A percentile compares a stretch with the other conserved stretches of the same genome.
Conservation (phyloP, 2,329 filamentous ascomycete genomes). For the Thielaviopsis punctulata region DNA sequence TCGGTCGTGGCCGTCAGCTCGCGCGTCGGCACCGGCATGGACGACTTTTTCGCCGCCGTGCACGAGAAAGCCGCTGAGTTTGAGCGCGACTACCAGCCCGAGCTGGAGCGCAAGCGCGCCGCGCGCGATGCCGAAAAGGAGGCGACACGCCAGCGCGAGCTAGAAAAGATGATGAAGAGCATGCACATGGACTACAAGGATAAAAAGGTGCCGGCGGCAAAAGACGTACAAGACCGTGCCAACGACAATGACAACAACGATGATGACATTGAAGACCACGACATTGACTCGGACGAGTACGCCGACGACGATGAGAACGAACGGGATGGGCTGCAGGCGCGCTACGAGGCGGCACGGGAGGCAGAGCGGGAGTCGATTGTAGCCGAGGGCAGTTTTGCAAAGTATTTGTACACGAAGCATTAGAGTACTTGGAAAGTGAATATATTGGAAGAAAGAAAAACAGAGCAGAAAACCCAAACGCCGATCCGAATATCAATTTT, state of each 20-base stretch:
- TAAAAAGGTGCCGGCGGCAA: slow-evolving; percentile 13
- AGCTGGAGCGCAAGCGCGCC: slow-evolving; percentile 61
- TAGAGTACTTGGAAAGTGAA: slow-evolving; percentile 10
- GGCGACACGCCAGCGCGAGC: slow-evolving; percentile 55
- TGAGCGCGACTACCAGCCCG: slow-evolving; percentile 75
- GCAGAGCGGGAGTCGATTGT: slow-evolving; percentile 35
- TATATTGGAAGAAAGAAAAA: neutral
- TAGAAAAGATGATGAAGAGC: slow-evolving; percentile 87
- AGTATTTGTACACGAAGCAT: slow-evolving; percentile 35
- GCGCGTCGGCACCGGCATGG: slow-evolving; percentile 79
- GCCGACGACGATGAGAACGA: slow-evolving; percentile 42
- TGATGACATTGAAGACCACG: slow-evolving; percentile 35
- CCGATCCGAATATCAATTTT: neutral
- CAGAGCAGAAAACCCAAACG: neutral
- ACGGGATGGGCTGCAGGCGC: slow-evolving; percentile 49
- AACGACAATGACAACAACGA: too few relatives aligned
- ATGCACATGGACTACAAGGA: slow-evolving; percentile 40
- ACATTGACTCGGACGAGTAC: slow-evolving; percentile 41
- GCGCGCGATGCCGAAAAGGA: slow-evolving; percentile 63
- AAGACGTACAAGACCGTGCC: slow-evolving; percentile 26
- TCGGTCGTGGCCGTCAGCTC: slow-evolving; percentile 86
- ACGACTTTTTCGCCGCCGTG: slow-evolving; percentile 86
- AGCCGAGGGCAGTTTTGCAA: slow-evolving; percentile 44
- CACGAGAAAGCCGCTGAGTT: slow-evolving; percentile 79
- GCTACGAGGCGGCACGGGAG: slow-evolving; percentile 61